Conservation (phyloP, 108 stramenopile genomes). For the Nitzschia sp. region DNA sequence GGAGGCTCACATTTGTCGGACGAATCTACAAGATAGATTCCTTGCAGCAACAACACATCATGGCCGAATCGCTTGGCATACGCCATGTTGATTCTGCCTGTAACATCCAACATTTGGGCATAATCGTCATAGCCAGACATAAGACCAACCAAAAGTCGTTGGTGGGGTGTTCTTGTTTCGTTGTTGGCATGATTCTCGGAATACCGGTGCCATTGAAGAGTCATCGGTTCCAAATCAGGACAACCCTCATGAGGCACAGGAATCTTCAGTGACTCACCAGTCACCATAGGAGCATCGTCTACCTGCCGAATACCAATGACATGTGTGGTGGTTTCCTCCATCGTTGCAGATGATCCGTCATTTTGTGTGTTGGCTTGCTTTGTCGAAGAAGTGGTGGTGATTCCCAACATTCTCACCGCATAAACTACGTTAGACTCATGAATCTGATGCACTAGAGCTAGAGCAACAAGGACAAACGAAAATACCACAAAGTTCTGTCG, state of each 20-base stretch:
- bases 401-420: too few relatives aligned
- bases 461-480: too few relatives aligned
- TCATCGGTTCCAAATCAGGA: neutral
- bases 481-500: too few relatives aligned
- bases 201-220: neutral
- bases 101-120: slow-evolving; percentile 12
- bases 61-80: slow-evolving; percentile 29
- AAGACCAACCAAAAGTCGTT: slow-evolving; percentile 32
- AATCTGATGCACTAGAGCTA: too few relatives aligned
- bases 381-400: too few relatives aligned
- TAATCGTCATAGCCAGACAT: slow-evolving; percentile 29
- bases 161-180: neutral
- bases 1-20: slow-evolving; percentile 14
- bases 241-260: neutral
- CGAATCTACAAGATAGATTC: slow-evolving; percentile 8
- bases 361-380: too few relatives aligned
- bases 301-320: too few relatives aligned
- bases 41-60: slow-evolving; percentile 20
- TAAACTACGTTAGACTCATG: too few relatives aligned
- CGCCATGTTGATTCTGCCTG: slow-evolving; percentile 24
- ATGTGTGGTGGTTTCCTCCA: too few relatives aligned
- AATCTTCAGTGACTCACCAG: too few relatives aligned
- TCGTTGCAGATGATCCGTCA: too few relatives aligned
- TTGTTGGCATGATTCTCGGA: neutral
- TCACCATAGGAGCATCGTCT: too few relatives aligned